phyloP scores from a whole-genome alignment of 2,329 filamentous ascomycete genomes.

The Xylariales sp. region DNA sequence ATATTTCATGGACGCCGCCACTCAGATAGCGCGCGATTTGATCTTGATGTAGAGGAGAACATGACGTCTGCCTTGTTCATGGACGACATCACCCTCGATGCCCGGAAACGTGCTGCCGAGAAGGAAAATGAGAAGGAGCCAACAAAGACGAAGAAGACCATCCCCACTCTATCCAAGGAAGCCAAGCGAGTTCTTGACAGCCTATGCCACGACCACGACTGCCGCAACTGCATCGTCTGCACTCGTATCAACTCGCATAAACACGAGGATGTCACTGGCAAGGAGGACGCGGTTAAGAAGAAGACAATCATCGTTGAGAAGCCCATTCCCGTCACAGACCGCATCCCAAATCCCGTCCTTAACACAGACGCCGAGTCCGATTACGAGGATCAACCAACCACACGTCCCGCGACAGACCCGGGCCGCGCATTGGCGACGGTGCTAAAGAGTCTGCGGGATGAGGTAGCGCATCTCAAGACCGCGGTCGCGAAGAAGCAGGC shows the following conservation, averaged over 20 bases:
- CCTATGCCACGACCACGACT: constrained; percentile 48
- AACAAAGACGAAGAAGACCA: constrained; percentile 34
- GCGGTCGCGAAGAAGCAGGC: constrained; percentile 59
- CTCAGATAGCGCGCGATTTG: constrained; percentile 20
- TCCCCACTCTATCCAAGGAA: constrained; percentile 45
- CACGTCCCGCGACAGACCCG: constrained; percentile 65
- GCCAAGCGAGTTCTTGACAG: constrained; percentile 49
- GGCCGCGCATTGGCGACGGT: constrained; percentile 73
- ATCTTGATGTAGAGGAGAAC: constrained; percentile 37
- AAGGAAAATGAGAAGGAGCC: constrained; percentile 17
- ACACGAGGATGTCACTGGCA: constrained; percentile 28
- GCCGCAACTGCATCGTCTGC: constrained; percentile 54
- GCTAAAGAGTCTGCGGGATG: constrained; percentile 76
- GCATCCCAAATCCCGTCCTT: constrained; percentile 38
- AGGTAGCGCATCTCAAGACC: constrained; percentile 70
- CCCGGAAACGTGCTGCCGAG: constrained; percentile 29
- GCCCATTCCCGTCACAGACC: constrained; percentile 63
- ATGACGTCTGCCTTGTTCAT: constrained; percentile 57
- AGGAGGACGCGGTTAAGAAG: constrained; percentile 44
- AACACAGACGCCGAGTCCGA: constrained; percentile 14
- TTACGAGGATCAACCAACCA: constrained; percentile 51
- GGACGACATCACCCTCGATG: constrained; percentile 52
- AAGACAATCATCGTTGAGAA: constrained; percentile 56
- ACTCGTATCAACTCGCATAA: constrained; percentile 43
- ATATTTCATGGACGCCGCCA: constrained; percentile 17